phyloP scores from a whole-genome alignment of 495 filamentous ascomycete species.

The Stereocaulon alpinum region DNA sequence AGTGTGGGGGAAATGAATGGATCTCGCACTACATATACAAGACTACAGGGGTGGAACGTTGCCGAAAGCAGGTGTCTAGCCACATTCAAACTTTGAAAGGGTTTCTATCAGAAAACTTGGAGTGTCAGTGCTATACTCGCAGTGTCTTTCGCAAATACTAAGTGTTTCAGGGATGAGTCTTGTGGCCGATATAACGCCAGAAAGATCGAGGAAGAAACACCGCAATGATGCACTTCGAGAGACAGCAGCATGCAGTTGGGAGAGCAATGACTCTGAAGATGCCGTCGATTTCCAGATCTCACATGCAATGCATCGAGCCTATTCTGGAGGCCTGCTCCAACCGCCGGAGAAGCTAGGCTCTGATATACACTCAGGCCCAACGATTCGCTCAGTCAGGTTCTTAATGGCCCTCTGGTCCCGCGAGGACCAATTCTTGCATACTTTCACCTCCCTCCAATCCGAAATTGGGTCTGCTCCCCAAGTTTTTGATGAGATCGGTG shows the following conservation, averaged over 20 bases:
- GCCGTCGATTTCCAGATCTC: not conserved
- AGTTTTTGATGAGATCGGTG: slow-evolving; percentile 33
- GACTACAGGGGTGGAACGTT: slow-evolving; percentile 53
- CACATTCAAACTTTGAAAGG: slow-evolving; percentile 95
- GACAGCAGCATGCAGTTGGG: not conserved
- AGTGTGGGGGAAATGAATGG: slow-evolving; percentile 81
- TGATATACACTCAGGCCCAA: not conserved
- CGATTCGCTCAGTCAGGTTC: slow-evolving; percentile 37
- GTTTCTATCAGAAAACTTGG: slow-evolving; percentile 53
- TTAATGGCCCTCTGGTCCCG: slow-evolving; percentile 37
- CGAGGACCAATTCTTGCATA: slow-evolving; percentile 24
- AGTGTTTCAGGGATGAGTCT: slow-evolving; percentile 19
- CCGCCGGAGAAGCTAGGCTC: not conserved
- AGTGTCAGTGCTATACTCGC: slow-evolving; percentile 24
- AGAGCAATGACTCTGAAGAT: not conserved
- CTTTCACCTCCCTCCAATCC: slow-evolving; percentile 39
- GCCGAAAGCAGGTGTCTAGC: slow-evolving; percentile 86
- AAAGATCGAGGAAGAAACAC: slow-evolving; percentile 5
- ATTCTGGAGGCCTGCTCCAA: not conserved
- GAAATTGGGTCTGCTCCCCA: slow-evolving; percentile 31
- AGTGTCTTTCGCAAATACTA: not conserved
- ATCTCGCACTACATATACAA: slow-evolving; percentile 73
- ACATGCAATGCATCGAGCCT: not conserved
- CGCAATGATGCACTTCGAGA: not conserved
- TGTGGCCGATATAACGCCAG: slow-evolving; percentile 7